Base-by-base conservation (phyloP, 2,329 filamentous ascomycete species). In the Ramularia collo-cygni region DNA sequence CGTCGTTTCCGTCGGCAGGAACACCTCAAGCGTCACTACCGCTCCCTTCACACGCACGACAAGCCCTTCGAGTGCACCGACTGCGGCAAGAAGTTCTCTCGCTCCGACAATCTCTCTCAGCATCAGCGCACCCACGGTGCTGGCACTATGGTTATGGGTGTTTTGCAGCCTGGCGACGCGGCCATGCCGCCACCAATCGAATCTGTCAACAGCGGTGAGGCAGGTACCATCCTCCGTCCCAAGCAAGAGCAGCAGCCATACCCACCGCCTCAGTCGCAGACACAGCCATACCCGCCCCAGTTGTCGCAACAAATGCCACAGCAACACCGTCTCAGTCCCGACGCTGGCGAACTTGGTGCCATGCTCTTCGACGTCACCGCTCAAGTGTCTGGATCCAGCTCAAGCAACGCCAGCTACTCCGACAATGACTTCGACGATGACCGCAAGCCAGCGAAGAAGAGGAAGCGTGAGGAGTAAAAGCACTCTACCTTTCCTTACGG, bases 41-140 rank as follows among this genome's bases (percentile, higher is more conserved):
- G 92, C 55, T 96, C 92, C 43, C 86, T 98, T 34, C 92, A 98
- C 74, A 98, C 92, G 1, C 83, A 94, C 61, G 92, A 96, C 64
- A 98, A 96, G 80, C 92, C 92, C 4, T 98, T 96, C 58, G 87
- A 94, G 70, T 98, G 92, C 74, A 78, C 81, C 52, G 90, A 98
- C 70, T 98, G 92, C 60, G 90, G 92, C 56, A 98, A 98, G 83
- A 95, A 94, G 74, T 98, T 96, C 71, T 96, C 90, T 14, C 83
- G 92, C 57, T 94, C 86, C 55, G 92, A 98, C 69, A 98, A 98
- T 72, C 77, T 98, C 12, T 85, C 88, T 16, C 92, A 98, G 69
- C 92, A 98, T 63, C 83, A 92, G 50, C 81, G 92, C 48, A 98
- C 92, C 4, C 92, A 98, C 60, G 88, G 88, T 41, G 83, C 81